Percentiles rank a stretch among this genome's conserved stretches.
phyloP scores from a whole-genome alignment of 2,329 filamentous ascomycete species.

The Ophiostoma fasciatum region DNA sequence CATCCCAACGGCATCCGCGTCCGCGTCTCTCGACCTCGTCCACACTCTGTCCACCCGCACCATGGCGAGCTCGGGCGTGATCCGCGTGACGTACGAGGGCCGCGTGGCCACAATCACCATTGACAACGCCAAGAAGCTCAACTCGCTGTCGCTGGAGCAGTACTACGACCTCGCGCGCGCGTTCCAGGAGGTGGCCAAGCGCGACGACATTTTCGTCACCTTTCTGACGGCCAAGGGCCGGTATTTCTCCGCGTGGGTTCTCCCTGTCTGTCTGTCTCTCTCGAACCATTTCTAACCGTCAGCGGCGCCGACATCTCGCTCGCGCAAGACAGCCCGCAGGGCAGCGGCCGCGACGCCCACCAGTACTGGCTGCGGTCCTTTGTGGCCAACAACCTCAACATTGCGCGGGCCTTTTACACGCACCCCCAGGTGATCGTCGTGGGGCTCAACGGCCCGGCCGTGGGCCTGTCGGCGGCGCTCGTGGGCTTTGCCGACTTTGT shows the following conservation, averaged over 20 bases:
- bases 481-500: conserved; percentile 81
- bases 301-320: conserved; percentile 69
- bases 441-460: conserved; percentile 79
- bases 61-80: no score
- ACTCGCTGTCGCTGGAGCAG: conserved; percentile 54
- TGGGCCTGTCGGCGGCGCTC: conserved; percentile 78
- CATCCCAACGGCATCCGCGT: no score
- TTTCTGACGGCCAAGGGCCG: conserved; percentile 71
- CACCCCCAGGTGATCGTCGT: conserved; percentile 89
- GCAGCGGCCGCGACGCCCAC: conserved; percentile 21
- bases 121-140: conserved; percentile 74
- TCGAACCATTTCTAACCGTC: background rate
- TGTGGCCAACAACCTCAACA: conserved; percentile 74
- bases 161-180: conserved; percentile 67
- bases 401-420: conserved; percentile 78
- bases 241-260: conserved; percentile 72
- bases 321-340: conserved; percentile 24
- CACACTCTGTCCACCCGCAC: no score
- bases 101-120: conserved; percentile 75
- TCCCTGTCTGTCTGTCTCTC: background rate
- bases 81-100: conserved; percentile 46
- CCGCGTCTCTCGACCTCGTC: no score
- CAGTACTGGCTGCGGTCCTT: conserved; percentile 53
- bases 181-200: conserved; percentile 62
- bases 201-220: conserved; percentile 72